Evolutionary conservation across 1,139 yeast genomes (phyloP), one percentile per base, ranked within the genome.

Genomic region (Geotrichum macrosporum): DNA sequence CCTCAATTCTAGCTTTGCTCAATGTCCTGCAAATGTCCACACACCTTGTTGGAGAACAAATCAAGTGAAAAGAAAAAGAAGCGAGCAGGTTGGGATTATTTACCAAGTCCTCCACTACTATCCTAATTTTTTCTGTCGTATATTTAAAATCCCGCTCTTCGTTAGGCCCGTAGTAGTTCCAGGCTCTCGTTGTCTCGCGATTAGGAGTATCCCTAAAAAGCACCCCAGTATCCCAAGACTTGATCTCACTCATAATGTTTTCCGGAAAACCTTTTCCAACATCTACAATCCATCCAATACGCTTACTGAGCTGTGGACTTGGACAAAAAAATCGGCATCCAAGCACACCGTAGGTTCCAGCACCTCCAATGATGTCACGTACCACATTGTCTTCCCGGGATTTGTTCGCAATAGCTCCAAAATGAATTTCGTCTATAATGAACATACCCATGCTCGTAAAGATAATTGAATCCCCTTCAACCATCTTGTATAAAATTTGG

Each of bases 371-470:
- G 6, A 88, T 72, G 59, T 85, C 69, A 44, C 65, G 61, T 22
- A 77, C 76, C 16, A 22, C 38, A 32, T 22, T 24, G 15, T 16
- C 21, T 10, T 18, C 21, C 0, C 76, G 58, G 1, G 65, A 62
- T 5, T 73, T 67, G 19, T 70, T 66, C 41, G 72, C 67, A 6
- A 68, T 60, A 5, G 65, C 61, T 0, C 76, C 72, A 57, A 77
- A 81, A 48, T 77, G 80, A 56, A 88, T 86, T 54, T 86, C 95
- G 63, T 89, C 97, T n/a, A 89, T 75, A 57, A 89, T 87, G 65
- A 87, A 84, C 88, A 89, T 83, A 42, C 96, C 97, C 66, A 85
- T 69, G 1, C 94, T 76, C 12, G 80, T 70, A 52, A 81, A 70
- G 16, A 75, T 33, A 36, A 37, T 24, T 37, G 18, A 5, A 30